A percentile compares a stretch with the other conserved stretches of the same genome.
Conservation (phyloP, 768 basidiomycete species). For the Dacryopinax spathularia region DNA sequence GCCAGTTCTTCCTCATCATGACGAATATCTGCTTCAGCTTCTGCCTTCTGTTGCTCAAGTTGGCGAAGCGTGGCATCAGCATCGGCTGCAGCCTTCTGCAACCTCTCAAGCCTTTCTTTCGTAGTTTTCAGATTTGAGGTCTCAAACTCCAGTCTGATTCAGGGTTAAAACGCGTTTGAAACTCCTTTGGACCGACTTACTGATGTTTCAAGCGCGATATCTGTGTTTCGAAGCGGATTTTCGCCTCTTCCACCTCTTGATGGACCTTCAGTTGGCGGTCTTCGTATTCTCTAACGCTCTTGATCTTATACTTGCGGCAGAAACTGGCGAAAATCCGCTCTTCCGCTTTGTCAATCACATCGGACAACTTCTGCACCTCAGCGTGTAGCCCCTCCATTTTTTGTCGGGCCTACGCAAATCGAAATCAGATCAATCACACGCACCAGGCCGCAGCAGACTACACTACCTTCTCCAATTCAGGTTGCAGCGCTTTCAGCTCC, state of each 20-base stretch:
- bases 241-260: slow-evolving; percentile 73
- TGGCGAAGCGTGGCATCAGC: slow-evolving; percentile 43
- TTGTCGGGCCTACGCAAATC: slow-evolving; percentile 34
- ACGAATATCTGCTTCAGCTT: slow-evolving; percentile 45
- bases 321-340: slow-evolving; percentile 64
- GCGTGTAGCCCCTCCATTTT: slow-evolving; percentile 39
- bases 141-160: slow-evolving; percentile 61
- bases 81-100: slow-evolving; percentile 37
- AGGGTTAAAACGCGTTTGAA: background rate
- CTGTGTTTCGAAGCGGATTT: slow-evolving; percentile 71
- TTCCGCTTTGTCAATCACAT: slow-evolving; percentile 60
- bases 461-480: slow-evolving; percentile 59
- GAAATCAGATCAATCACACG: background rate
- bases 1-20: slow-evolving; percentile 41
- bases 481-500: slow-evolving; percentile 49
- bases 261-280: slow-evolving; percentile 78
- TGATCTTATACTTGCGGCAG: slow-evolving; percentile 63
- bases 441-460: background rate
- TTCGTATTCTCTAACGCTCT: slow-evolving; percentile 84
- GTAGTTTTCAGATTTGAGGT: slow-evolving; percentile 53
- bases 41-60: slow-evolving; percentile 40
- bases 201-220: slow-evolving; percentile 75
- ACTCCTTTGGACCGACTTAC: slow-evolving; percentile 31
- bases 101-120: slow-evolving; percentile 44
- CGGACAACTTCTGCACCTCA: slow-evolving; percentile 40